Evolutionary conservation across 192 early-diverging fungal species (phyloP).

Genomic region (Pecoramyces ruminantium): DNA sequence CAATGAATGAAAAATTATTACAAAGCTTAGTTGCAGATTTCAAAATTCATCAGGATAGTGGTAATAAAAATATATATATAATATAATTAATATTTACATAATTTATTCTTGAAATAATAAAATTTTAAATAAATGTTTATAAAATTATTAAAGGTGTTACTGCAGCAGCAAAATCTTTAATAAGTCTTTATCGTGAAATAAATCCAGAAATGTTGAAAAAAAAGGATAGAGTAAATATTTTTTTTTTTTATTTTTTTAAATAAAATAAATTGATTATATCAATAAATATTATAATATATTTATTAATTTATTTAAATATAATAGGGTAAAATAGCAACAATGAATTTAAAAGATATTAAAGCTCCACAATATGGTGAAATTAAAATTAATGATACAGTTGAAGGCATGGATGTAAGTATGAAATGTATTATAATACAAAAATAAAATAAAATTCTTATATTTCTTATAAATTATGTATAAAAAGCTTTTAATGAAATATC

Average conservation of each 20-base stretch:
- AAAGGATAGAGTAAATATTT: slow-evolving; percentile 54
- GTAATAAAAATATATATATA: too few species aligned
- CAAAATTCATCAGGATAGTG: slow-evolving; percentile 85
- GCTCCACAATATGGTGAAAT: slow-evolving; percentile 56
- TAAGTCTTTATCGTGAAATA: slow-evolving; percentile 82
- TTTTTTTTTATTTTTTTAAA: too few species aligned
- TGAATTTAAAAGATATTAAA: slow-evolving; percentile 46
- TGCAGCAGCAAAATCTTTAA: slow-evolving; percentile 78
- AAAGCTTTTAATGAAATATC: neutral
- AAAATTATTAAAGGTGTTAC: too few species aligned
- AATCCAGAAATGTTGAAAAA: slow-evolving; percentile 87
- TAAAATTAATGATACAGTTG: slow-evolving; percentile 44
- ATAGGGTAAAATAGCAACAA: slow-evolving; percentile 63
- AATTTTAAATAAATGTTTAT: too few species aligned
- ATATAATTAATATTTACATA: too few species aligned
- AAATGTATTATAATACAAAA: neutral
- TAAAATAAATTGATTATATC: too few species aligned
- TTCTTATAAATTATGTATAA: slow-evolving; percentile 5
- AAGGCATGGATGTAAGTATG: slow-evolving; percentile 49
- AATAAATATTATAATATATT: too few species aligned
- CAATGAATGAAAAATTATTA: slow-evolving; percentile 65
- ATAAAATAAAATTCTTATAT: slow-evolving; percentile 9
- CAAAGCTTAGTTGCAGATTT: slow-evolving; percentile 77
- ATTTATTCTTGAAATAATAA: too few species aligned
- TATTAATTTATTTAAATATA: neutral